phyloP scores from a whole-genome alignment of 2,329 filamentous ascomycete genomes.

The Pezicula carpinea region DNA sequence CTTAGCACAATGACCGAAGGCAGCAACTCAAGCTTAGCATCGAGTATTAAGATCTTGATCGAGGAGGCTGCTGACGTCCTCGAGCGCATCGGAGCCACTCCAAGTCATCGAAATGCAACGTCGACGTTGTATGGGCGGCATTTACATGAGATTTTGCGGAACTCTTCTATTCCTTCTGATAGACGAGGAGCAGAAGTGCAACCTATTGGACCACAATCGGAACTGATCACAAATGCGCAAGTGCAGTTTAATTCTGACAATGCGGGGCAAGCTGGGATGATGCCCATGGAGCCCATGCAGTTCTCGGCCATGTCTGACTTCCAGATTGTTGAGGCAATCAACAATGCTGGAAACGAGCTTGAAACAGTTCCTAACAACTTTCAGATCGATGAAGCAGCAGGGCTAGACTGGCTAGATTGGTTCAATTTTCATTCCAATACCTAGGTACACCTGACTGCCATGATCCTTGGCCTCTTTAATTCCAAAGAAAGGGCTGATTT shows the following conservation, averaged over 20 bases:
- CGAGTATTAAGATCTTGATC: slow-evolving; percentile 59
- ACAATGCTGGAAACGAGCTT: slow-evolving; percentile 56
- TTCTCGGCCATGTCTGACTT: slow-evolving; percentile 68
- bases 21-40: slow-evolving; percentile 50
- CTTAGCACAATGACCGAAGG: slow-evolving; percentile 55
- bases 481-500: no score
- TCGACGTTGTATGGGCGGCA: slow-evolving; percentile 56
- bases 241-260: background rate
- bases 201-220: slow-evolving; percentile 4
- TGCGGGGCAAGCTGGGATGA: background rate
- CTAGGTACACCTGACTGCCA: background rate
- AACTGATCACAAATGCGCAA: slow-evolving; percentile 3
- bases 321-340: slow-evolving; percentile 62
- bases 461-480: no score
- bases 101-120: slow-evolving; percentile 61
- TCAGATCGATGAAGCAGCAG: slow-evolving; percentile 20
- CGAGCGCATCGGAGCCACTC: slow-evolving; percentile 62
- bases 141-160: slow-evolving; percentile 37
- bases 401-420: slow-evolving; percentile 26
- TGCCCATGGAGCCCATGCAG: slow-evolving; percentile 43
- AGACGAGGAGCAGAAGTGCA: slow-evolving; percentile 8
- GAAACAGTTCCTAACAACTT: slow-evolving; percentile 30
- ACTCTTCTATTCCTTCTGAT: slow-evolving; percentile 10
- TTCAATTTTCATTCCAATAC: slow-evolving; percentile 21
- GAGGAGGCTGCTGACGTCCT: slow-evolving; percentile 65